Percentiles rank a stretch among this genome's conserved stretches.
Conservation (phyloP, 768 basidiomycete genomes). For the Hygrocybe punicea region DNA sequence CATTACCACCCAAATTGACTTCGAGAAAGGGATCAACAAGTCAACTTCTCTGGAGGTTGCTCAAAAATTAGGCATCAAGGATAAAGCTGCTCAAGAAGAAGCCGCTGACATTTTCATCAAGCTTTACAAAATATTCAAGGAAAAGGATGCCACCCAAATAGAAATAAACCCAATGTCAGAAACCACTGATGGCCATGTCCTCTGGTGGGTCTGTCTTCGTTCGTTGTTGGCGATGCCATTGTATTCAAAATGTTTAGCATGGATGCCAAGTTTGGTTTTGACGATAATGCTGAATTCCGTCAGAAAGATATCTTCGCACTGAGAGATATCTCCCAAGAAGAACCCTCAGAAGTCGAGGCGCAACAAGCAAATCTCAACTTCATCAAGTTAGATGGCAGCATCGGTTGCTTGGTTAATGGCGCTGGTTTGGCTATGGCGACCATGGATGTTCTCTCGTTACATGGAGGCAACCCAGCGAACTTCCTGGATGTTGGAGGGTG, state of each 20-base stretch:
- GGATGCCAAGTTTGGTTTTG: constrained; percentile 99
- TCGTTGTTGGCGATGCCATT: neutral
- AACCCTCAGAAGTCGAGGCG: constrained; percentile 95
- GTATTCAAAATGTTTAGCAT: constrained; percentile 54
- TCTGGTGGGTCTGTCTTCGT: constrained; percentile 64
- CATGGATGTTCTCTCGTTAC: constrained; percentile 97
- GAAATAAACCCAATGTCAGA: constrained; percentile 99
- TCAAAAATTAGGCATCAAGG: constrained; percentile 86
- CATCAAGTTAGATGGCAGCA: constrained; percentile 96
- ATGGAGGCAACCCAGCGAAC: constrained; percentile 96
- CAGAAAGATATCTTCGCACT: constrained; percentile 86
- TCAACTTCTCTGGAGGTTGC: constrained; percentile 73
- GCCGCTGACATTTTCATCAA: constrained; percentile 93
- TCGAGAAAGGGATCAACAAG: constrained; percentile 74
- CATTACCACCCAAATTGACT: constrained; percentile 90
- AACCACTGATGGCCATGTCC: constrained; percentile 84
- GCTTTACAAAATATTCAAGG: constrained; percentile 95
- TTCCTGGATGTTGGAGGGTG: constrained; percentile 98
- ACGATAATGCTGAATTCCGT: constrained; percentile 98
- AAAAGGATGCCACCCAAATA: constrained; percentile 98
- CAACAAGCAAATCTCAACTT: constrained; percentile 96
- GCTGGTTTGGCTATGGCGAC: constrained; percentile 99
- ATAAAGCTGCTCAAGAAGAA: constrained; percentile 64
- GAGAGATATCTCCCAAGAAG: constrained; percentile 92
- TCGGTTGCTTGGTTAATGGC: constrained; percentile 97